Base-by-base conservation (phyloP, 2,329 filamentous ascomycete species). In the Rutstroemia sp. region DNA sequence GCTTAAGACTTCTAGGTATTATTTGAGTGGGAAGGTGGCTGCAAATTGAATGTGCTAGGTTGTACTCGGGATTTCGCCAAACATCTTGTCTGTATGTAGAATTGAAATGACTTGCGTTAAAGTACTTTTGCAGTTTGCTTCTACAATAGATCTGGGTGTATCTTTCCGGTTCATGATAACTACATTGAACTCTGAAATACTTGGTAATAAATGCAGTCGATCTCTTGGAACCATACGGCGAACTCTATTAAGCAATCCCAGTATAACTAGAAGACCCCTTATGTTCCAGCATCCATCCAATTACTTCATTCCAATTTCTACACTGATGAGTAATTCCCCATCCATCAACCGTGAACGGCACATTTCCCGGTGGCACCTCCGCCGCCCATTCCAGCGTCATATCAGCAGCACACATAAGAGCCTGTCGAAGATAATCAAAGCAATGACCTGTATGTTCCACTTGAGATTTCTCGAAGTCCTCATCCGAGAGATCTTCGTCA, bases 351-450 rank as follows among this genome's bases (percentile, higher is more conserved):
- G 44, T 30, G 17, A 39, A 36, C 1, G 44, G 51, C 5, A 23
- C 25, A 1, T 45, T 17, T 1, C 46, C 48, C 10, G 34, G 36
- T 3, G 36, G 36, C 23, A 19, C 27, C 36, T 51, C 38, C 48
- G n/a, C 36, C 21, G 39, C 46, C 48, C 48, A 56, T 30, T 57
- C 54, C 3, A 57, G 14, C 6, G 48, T 53, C 54, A 57, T 48
- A 48, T 57, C 54, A 7, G 42, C 54, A 27, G 54, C 51, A 21
- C 54, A 57, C 36, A 57, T 57, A 16, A 57, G 47, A 21, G 42
- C 36, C n/a, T 57, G 55, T 17, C 54, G 54, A 25, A 53, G 7
- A 34, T 57, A 57, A 30, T 57, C 54, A 23, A 57, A 57, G n/a
- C 54, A 57, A 6, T 57, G 54, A 1, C 39, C 48, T 19, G 19